These are phyloP conservation scores for Pythium volutum DNA, from an alignment of 352 stramenopile species.

Conservation along the genomic window DNA sequence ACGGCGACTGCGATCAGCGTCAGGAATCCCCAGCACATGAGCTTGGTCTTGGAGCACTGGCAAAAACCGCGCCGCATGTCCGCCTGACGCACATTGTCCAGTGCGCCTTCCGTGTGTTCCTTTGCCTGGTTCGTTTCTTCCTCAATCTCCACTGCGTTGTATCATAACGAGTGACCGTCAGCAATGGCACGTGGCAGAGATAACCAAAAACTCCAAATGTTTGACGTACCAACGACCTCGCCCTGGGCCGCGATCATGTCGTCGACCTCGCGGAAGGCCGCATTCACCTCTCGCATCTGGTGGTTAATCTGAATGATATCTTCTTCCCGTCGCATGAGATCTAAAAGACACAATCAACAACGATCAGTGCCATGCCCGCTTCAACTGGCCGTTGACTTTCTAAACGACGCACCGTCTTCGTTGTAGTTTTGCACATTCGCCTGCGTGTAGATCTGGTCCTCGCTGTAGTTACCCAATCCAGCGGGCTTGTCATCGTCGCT, in stretches of 20 bases:
- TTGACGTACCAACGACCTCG: conserved; percentile 30
- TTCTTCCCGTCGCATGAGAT: conserved; percentile 35
- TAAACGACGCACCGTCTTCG: conserved; percentile 29
- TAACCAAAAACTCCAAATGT: neutral
- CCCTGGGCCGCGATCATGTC: conserved; percentile 34
- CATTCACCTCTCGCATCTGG: conserved; percentile 40
- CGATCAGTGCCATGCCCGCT: neutral
- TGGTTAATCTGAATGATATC: conserved; percentile 46
- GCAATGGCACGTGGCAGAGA: neutral
- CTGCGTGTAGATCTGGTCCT: conserved; percentile 42
- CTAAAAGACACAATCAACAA: conserved; percentile 11
- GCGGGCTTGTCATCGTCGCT: conserved; percentile 20
- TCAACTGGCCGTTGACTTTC: too few species aligned
- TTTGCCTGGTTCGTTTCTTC: conserved; percentile 24
- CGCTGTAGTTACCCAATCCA: conserved; percentile 31
- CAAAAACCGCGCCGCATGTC: conserved; percentile 33
- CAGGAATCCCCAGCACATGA: conserved; percentile 28
- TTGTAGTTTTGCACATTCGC: conserved; percentile 36
- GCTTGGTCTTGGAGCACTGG: conserved; percentile 31
- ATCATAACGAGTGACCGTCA: neutral
- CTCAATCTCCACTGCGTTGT: conserved; percentile 30
- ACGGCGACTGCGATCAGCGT: conserved; percentile 25
- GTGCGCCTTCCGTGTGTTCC: conserved; percentile 28
- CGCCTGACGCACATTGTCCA: conserved; percentile 32
- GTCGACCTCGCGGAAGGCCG: conserved; percentile 37